Conservation (phyloP, 2,329 filamentous ascomycete species). For the Apiospora rasikravindrae region DNA sequence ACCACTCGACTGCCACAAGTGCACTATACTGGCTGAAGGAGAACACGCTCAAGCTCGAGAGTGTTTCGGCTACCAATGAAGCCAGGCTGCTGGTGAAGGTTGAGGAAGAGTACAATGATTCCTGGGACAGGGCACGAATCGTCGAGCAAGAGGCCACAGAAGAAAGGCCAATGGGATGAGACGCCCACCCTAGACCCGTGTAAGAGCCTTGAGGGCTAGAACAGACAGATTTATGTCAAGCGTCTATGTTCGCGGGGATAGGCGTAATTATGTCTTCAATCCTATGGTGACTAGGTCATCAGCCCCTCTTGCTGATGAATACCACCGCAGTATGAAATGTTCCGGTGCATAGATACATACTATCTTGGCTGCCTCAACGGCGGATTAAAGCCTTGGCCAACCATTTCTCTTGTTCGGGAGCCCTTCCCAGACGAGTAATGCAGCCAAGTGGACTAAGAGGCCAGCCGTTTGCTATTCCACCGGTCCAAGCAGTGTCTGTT, state of each 20-base stretch:
- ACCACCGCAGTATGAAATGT: neutral
- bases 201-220: neutral
- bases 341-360: no score
- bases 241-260: neutral
- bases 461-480: neutral
- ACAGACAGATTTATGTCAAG: neutral
- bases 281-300: neutral
- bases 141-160: neutral
- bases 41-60: slow-evolving; percentile 16
- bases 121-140: slow-evolving; percentile 1
- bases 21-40: slow-evolving; percentile 14
- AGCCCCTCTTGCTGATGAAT: neutral
- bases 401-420: neutral
- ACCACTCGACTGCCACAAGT: neutral
- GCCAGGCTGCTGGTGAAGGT: neutral
- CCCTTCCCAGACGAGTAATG: neutral
- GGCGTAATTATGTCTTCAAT: no score
- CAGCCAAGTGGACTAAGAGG: neutral
- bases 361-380: neutral
- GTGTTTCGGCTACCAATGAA: neutral
- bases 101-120: slow-evolving; percentile 15
- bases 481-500: neutral
- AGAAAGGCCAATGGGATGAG: neutral
- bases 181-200: neutral
- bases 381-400: no score